Base-by-base conservation (phyloP, 331 rosid genomes). In the Malus hybrid region DNA sequence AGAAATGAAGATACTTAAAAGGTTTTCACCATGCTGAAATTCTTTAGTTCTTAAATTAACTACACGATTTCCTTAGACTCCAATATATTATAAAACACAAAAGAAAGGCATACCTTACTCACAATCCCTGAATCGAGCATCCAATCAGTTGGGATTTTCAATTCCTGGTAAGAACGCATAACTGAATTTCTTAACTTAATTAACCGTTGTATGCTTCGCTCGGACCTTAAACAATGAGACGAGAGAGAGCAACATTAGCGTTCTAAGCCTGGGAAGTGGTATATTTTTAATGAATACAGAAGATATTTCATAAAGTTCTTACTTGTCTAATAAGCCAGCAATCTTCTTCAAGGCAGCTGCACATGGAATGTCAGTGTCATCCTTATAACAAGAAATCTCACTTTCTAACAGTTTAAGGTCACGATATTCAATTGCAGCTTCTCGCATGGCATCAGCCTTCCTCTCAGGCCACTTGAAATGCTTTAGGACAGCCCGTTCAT, bases 391-490 rank as follows among this genome's bases (percentile, higher is more conserved):
- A 42, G 91, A 87, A 65, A 93, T 85, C 78, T 93, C 96, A 57
- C 77, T 85, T 82, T 90, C 93, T 66, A 93, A 70, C 85, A 84
- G 77, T 79, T 88, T 91, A 62, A 93, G 88, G 39, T 84, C 96
- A 1, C 93, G 94, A 82, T 88, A 93, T 82, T 91, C 98, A 68
- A 93, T 83, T 59, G 94, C 97, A 33, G 98, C 97, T 80, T 93
- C 98, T 86, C 94, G 84, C 87, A 91, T 78, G 79, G 97, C 88
- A 85, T 91, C 97, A 2, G 97, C 98, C 87, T 90, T 93, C 76
- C 80, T 90, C 93, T 93, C 98, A 1, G 98, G 98, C 98, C 98
- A 93, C 74, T 93, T 90, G 73, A 93, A 93, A 79, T 91, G 97
- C 89, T 87, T 93, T 79, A 93, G 82, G 64, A 93, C 98, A 44